Evolutionary conservation across 176 grass and related monocot species (phyloP), one percentile per base, ranked within the genome.

Genomic region (Raddia guianensis): DNA sequence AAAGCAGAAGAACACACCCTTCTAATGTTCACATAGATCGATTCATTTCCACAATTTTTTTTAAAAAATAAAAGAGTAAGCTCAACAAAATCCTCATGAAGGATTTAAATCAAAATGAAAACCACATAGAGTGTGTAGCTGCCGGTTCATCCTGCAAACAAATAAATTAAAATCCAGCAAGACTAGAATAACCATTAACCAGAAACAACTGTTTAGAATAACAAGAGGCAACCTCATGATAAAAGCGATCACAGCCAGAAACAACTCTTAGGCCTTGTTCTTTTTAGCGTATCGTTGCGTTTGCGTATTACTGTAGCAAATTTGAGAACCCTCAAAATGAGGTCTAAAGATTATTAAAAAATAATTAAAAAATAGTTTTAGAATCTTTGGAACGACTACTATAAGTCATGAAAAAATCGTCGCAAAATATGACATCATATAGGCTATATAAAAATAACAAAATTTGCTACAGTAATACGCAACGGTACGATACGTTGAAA

Each of bases 201-300:
- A 18, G 44, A 58, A 9, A 64, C 45, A 0, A 55, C 21, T 56
- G 2, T 82, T 62, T 15, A 63, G 47, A 53, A 82, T 44, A 35
- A 62, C 56, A 43, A 12, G 43, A 84, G 46, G 7, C 42, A 54
- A 8, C 40, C 8, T 46, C 20, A 14, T 74, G 37, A 79, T 10
- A 55, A 85, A 49, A 6, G 6, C 57, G 76, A 15, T 49, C 18
- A 80, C 20, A 73, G n/a, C 72, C 48, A 46, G 32, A 60, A 15
- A 8, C 47, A 48, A 1, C 61, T 63, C 37, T n/a, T n/a, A n/a
- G n/a, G n/a, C n/a, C n/a, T n/a, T n/a, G n/a, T n/a, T n/a, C n/a
- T n/a, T n/a, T n/a, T n/a, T n/a, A n/a, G n/a, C n/a, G n/a, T n/a
- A n/a, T n/a, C n/a, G n/a, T n/a, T n/a, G n/a, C n/a, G n/a, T n/a